phyloP scores from a whole-genome alignment of 371 early-diverging fungal genomes.

The Chytridiales sp. region DNA sequence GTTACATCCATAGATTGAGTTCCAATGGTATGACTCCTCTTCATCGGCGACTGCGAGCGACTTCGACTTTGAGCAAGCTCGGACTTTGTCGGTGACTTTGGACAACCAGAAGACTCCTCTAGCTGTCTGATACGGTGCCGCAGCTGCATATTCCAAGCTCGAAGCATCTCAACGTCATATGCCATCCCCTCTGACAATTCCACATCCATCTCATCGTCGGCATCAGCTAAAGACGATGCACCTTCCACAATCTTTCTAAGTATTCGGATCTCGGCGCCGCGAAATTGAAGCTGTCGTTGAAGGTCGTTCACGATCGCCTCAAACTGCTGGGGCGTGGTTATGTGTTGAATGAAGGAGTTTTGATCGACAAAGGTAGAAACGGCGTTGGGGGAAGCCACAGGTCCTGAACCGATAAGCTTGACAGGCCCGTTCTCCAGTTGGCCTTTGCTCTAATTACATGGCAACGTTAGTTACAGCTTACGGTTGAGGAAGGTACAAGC shows the following conservation, averaged over 20 bases:
- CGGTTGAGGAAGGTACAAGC: too few species aligned
- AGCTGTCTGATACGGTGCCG: neutral
- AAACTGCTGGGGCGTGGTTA: neutral
- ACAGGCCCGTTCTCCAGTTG: neutral
- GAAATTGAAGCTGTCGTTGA: neutral
- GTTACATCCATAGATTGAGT: too few species aligned
- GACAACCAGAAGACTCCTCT: too few species aligned
- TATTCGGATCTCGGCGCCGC: neutral
- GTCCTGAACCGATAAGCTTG: neutral
- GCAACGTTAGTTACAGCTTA: neutral
- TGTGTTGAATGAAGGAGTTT: neutral
- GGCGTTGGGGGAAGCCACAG: neutral
- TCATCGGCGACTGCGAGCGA: neutral
- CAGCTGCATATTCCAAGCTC: neutral
- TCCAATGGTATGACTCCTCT: neutral
- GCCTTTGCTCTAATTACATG: neutral
- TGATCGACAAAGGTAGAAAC: neutral
- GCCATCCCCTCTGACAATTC: neutral
- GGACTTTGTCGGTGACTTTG: too few species aligned
- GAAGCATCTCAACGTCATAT: neutral
- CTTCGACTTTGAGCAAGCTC: neutral
- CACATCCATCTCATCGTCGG: too few species aligned
- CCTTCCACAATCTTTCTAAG: neutral
- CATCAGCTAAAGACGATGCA: neutral
- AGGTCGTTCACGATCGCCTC: neutral